Evolutionary conservation across 108 stramenopile genomes (phyloP).

Genomic region (Conticribra guillardii): DNA sequence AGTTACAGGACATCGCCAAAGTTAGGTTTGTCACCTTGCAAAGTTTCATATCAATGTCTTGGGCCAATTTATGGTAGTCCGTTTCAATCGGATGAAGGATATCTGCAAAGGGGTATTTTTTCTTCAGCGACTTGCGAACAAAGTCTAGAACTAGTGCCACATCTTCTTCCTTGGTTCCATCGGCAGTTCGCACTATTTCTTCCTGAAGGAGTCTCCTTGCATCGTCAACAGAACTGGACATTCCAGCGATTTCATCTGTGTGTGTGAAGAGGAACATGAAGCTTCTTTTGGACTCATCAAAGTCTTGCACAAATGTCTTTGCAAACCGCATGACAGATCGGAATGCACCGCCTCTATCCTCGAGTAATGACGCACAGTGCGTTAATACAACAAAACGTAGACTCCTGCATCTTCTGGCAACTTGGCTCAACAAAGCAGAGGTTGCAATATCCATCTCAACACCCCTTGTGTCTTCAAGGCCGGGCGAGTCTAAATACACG

Average conservation of each 20-base stretch:
- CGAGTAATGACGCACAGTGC: slow-evolving; percentile 61
- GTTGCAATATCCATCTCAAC: slow-evolving; percentile 69
- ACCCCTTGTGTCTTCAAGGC: slow-evolving; percentile 63
- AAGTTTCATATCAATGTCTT: slow-evolving; percentile 34
- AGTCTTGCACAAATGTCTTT: slow-evolving; percentile 54
- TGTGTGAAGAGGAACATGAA: slow-evolving; percentile 72
- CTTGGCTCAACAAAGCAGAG: slow-evolving; percentile 55
- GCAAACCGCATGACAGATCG: slow-evolving; percentile 59
- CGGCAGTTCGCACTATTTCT: slow-evolving; percentile 50
- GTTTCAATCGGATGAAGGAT: slow-evolving; percentile 54
- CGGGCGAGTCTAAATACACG: slow-evolving; percentile 65
- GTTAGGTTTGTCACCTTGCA: slow-evolving; percentile 22
- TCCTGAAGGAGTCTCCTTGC: slow-evolving; percentile 37
- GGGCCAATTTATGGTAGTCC: slow-evolving; percentile 33
- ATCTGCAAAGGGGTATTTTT: slow-evolving; percentile 56
- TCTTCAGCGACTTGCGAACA: slow-evolving; percentile 44
- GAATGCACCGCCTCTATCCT: slow-evolving; percentile 65
- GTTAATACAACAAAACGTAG: slow-evolving; percentile 60
- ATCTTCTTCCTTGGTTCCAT: slow-evolving; percentile 51
- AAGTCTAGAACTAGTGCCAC: slow-evolving; percentile 47
- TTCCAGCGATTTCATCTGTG: slow-evolving; percentile 47
- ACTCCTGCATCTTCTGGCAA: slow-evolving; percentile 57
- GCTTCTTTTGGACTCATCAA: slow-evolving; percentile 45
- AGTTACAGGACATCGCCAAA: slow-evolving; percentile 32
- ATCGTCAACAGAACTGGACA: slow-evolving; percentile 14